Base-by-base conservation (phyloP, 345 rosid species). In the Durio zibethinus region DNA sequence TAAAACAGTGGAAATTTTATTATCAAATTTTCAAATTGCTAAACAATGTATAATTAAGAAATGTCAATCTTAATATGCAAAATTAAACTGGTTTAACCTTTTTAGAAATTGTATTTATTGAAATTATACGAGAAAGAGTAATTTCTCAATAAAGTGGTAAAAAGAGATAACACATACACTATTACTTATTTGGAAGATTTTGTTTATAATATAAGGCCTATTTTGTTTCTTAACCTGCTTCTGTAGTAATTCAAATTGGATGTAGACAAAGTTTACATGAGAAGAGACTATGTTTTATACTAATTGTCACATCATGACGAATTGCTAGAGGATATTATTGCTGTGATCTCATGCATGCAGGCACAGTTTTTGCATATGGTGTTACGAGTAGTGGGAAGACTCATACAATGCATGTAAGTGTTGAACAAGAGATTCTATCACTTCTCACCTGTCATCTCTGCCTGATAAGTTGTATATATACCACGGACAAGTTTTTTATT, bases 321-420 rank as follows among this genome's bases (percentile, higher is more conserved):
- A 52, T 21, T 50, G 23, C 75, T 27, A 16, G 56, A 8, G 77
- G 67, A 38, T 77, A 7, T 53, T 10, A 42, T 81, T 84, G 45
- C 61, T 71, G 27, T 66, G 43, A 78, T 72, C 31, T 79, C 71
- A 10, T 79, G 82, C 86, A 93, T 76, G 81, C 86, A 95, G 99
- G 98, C 59, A 93, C 98, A 29, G 95, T 95, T 52, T 95, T 95
- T 91, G 99, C 99, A 21, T 95, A 95, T 90, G 98, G 99, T 77
- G 99, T 93, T 80, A 93, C 99, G 66, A 94, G 98, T 65, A 94
- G 97, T 73, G 97, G 98, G 79, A 94, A 94, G 88, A 94, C 97
- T 82, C 98, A 92, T 77, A 94, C 98, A 60, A 94, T 94, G 98
- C 98, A 94, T 77, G 96, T 92, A 91, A 89, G 98, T 86, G 40